Percentiles rank a stretch among this genome's conserved stretches.
phyloP scores from a whole-genome alignment of 352 stramenopile species.

The Phytophthora cactorum region DNA sequence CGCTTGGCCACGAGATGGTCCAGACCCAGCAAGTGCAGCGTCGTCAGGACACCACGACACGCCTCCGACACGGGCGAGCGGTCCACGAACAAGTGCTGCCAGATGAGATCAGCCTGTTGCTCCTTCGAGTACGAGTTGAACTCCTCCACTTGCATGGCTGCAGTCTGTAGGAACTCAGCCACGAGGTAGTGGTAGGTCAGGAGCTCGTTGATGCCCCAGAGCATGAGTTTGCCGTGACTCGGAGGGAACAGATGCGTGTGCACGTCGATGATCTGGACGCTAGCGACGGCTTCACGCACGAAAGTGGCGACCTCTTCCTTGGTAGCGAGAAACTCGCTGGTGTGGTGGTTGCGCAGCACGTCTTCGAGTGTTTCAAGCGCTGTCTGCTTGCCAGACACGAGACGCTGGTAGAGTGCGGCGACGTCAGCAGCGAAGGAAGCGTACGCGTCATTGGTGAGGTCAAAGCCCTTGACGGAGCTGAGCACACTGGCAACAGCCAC shows the following conservation, averaged over 20 bases:
- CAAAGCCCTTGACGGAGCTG: constrained; percentile 44
- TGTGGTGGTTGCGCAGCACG: constrained; percentile 44
- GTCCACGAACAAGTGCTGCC: constrained; percentile 92
- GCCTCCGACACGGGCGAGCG: constrained; percentile 91
- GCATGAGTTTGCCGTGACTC: constrained; percentile 90
- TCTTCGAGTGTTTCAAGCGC: constrained; percentile 47
- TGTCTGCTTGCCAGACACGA: constrained; percentile 49
- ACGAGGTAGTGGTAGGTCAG: constrained; percentile 97
- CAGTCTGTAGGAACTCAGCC: constrained; percentile 94
- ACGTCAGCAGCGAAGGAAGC: constrained; percentile 57
- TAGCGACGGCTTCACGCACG: constrained; percentile 47
- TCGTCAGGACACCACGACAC: constrained; percentile 92
- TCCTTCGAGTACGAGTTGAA: constrained; percentile 87
- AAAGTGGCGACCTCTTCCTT: constrained; percentile 38
- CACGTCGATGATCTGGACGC: constrained; percentile 53
- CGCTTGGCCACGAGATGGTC: constrained; percentile 62
- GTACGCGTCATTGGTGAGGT: constrained; percentile 47
- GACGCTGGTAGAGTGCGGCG: constrained; percentile 55
- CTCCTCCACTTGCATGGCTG: constrained; percentile 65
- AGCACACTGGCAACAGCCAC: constrained; percentile 46
- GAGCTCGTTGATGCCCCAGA: constrained; percentile 94
- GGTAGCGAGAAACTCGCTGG: constrained; percentile 49
- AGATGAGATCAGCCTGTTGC: constrained; percentile 90
- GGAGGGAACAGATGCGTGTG: constrained; percentile 95
- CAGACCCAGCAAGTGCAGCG: constrained; percentile 82